Conservation (phyloP, 2,329 filamentous ascomycete genomes). For the Phoma sp. region DNA sequence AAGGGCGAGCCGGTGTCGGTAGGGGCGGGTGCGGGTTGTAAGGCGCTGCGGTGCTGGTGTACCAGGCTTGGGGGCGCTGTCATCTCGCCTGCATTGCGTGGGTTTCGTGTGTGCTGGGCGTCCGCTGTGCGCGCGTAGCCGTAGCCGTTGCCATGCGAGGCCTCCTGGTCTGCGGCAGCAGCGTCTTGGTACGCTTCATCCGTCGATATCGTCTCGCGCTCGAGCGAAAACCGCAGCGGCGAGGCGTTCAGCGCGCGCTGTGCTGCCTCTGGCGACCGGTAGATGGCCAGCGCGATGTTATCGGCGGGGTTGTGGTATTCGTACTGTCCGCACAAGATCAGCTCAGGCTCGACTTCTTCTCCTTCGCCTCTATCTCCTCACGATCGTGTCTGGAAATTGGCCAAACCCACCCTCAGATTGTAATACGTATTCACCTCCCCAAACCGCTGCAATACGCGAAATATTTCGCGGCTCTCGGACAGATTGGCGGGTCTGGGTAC, state of each 20-base stretch:
- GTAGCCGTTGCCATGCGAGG: no score
- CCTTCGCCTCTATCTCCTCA: no score
- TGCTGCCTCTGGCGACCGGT: slow-evolving; percentile 49
- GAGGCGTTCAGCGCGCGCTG: slow-evolving; percentile 51
- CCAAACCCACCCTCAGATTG: slow-evolving; percentile 47
- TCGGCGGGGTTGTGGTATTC: slow-evolving; percentile 51
- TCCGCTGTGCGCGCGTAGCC: no score
- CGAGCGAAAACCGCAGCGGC: slow-evolving; percentile 56
- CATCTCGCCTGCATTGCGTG: slow-evolving; percentile 37
- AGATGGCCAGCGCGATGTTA: slow-evolving; percentile 55
- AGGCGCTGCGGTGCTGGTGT: no score
- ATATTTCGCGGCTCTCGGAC: slow-evolving; percentile 57
- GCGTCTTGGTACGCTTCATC: not conserved
- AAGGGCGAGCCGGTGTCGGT: slow-evolving; percentile 15
- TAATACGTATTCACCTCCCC: slow-evolving; percentile 58
- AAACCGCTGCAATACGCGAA: slow-evolving; percentile 55
- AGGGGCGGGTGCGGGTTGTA: no score
- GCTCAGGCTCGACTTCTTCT: no score
- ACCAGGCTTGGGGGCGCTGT: slow-evolving; percentile 8
- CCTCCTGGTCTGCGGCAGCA: slow-evolving; percentile 6
- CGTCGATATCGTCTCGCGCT: slow-evolving; percentile 25
- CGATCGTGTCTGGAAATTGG: not conserved
- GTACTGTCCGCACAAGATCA: slow-evolving; percentile 39
- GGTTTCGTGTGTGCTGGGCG: slow-evolving; percentile 1
- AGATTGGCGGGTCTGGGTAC: slow-evolving; percentile 55